These are phyloP conservation scores for Nakazawaea wickerhamii DNA, from an alignment of 805 yeast genomes.

Conservation along the genomic window DNA sequence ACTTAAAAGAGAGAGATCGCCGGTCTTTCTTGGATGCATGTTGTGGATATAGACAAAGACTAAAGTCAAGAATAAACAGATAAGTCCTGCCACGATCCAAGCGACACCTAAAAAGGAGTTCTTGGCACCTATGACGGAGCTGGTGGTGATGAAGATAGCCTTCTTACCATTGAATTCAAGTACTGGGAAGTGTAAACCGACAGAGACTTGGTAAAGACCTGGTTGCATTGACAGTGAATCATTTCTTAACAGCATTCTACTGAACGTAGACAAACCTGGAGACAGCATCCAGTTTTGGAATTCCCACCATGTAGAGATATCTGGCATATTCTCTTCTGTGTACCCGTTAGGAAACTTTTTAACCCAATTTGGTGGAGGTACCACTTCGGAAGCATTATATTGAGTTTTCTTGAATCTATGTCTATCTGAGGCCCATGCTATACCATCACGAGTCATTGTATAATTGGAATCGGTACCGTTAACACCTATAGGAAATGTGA, in stretches of 20 bases:
- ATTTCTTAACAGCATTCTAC: constrained; percentile 61
- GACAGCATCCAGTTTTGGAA: constrained; percentile 87
- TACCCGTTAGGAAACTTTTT: constrained; percentile 70
- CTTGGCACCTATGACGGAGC: constrained; percentile 73
- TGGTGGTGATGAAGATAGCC: constrained; percentile 59
- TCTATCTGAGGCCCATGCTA: constrained; percentile 70
- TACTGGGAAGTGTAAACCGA: constrained; percentile 80
- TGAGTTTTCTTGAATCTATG: constrained; percentile 58
- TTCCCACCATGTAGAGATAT: constrained; percentile 59
- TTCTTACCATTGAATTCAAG: constrained; percentile 62
- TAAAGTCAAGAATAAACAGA: constrained; percentile 55
- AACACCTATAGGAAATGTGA: constrained; percentile 40
- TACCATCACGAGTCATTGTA: constrained; percentile 45
- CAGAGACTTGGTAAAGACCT: constrained; percentile 59
- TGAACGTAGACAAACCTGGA: constrained; percentile 64
- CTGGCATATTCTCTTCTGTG: constrained; percentile 63
- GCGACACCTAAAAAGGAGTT: constrained; percentile 66
- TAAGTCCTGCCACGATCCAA: constrained; percentile 72
- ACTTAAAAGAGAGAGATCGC: constrained; percentile 63
- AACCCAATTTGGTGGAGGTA: constrained; percentile 83
- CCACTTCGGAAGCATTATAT: constrained; percentile 55
- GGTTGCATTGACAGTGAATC: constrained; percentile 45
- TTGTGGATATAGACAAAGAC: constrained; percentile 48
- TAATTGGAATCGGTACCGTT: constrained; percentile 39
- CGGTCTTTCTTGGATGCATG: constrained; percentile 64